Percentiles rank a stretch among this genome's conserved stretches.
Conservation (phyloP, 2,329 filamentous ascomycete species). For the Aspergillus niger region DNA sequence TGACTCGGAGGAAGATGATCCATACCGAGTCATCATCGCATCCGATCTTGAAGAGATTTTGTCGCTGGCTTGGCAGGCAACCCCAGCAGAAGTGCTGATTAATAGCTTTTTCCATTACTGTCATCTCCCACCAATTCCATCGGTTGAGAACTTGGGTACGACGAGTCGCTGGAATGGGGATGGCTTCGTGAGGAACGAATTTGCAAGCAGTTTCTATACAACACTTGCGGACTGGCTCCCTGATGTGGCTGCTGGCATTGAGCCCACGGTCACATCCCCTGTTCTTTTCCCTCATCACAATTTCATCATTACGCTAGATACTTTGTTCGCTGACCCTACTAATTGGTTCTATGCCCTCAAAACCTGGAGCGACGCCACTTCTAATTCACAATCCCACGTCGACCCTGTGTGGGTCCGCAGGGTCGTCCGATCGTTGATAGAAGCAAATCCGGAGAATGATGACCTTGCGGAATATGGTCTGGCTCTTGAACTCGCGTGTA, state of each 20-base stretch:
- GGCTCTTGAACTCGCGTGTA: slow-evolving; percentile 63
- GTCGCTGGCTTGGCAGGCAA: slow-evolving; percentile 32
- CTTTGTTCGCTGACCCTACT: slow-evolving; percentile 52
- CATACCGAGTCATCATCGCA: slow-evolving; percentile 78
- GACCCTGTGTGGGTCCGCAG: slow-evolving; percentile 53
- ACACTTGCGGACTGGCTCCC: slow-evolving; percentile 31
- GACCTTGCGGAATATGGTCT: slow-evolving; percentile 69
- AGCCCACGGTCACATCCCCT: slow-evolving; percentile 22
- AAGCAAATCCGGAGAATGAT: slow-evolving; percentile 46
- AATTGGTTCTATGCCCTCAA: slow-evolving; percentile 53
- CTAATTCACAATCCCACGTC: slow-evolving; percentile 36
- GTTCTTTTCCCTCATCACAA: slow-evolving; percentile 41
- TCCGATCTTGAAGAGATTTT: slow-evolving; percentile 71
- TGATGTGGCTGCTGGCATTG: slow-evolving; percentile 6
- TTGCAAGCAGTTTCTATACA: slow-evolving; percentile 32
- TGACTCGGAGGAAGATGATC: slow-evolving; percentile 74
- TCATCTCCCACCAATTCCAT: slow-evolving; percentile 59
- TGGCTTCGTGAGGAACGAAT: slow-evolving; percentile 53
- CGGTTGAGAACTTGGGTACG: slow-evolving; percentile 23
- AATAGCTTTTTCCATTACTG: slow-evolving; percentile 72
- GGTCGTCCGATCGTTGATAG: slow-evolving; percentile 61
- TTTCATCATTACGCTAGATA: slow-evolving; percentile 50
- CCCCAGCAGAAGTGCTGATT: slow-evolving; percentile 55
- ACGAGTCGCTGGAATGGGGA: slow-evolving; percentile 52
- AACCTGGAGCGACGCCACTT: slow-evolving; percentile 31